Base-by-base conservation (phyloP, 2,329 filamentous ascomycete genomes). In the Sphaerulina musiva region DNA sequence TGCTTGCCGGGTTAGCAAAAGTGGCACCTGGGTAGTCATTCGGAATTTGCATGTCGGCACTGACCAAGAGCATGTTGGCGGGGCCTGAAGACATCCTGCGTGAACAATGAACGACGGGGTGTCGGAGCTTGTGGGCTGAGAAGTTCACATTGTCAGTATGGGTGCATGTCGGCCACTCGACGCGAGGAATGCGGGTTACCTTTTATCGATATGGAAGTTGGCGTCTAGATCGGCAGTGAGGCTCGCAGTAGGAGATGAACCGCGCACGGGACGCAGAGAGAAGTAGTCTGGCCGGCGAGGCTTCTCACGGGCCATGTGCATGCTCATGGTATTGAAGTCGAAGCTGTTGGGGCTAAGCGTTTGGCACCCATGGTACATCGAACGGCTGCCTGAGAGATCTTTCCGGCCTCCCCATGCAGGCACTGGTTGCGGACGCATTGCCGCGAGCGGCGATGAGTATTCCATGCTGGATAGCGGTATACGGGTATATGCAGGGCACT, bases 171-270 rank as follows among this genome's bases (percentile, higher is more conserved):
- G 29, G 38, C 59, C 57, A 56, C 54, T 58, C 51, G 46, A 42
- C 55, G 60, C 62, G 64, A 64, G 62, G 63, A 68, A 65, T 66
- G 63, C 64, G 75, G 80, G 61, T 63, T 78, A 96, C 92, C 91
- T 96, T 68, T 86, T 89, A 73, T 96, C 91, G 70, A 97, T 87
- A 69, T 92, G 87, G 70, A 97, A 95, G 76, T 97, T 98, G 70
- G 95, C 90, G 55, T 91, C 96, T 65, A 97, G 80, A 73, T 98
- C 93, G 58, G 90, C 91, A 41, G 91, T 92, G 63, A 98, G 77
- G 68, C 89, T 95, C 49, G 89, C 84, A 36, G 90, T 91, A 5
- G 93, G 93, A 53, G 93, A 98, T 17, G 91, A 95, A 46, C 89
- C 89, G 83, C 66, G 89, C 77, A 58, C 61, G 20, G 86, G 80